Evolutionary conservation across 495 filamentous ascomycete species (phyloP).

Genomic region (Neurospora cerealis): DNA sequence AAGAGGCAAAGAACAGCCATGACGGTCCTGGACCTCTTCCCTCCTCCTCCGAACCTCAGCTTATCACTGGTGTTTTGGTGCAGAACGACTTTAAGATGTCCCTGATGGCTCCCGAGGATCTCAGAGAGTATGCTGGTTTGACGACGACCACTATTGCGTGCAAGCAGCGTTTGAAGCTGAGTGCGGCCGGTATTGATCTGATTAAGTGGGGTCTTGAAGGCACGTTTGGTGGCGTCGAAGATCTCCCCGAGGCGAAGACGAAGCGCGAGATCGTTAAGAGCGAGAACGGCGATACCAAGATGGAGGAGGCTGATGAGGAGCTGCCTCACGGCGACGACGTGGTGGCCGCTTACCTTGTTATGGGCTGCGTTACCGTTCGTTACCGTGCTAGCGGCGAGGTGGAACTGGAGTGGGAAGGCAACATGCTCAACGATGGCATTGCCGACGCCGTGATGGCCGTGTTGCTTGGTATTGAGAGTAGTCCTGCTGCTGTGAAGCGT

Average conservation of each 20-base stretch:
- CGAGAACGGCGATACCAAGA: conserved; percentile 42
- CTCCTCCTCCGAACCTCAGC: conserved; percentile 24
- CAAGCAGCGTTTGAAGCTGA: conserved; percentile 76
- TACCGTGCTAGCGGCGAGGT: conserved; percentile 64
- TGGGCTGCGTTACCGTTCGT: conserved; percentile 78
- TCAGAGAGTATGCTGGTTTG: conserved; percentile 89
- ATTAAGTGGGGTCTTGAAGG: conserved; percentile 91
- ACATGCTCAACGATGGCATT: conserved; percentile 93
- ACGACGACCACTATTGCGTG: conserved; percentile 89
- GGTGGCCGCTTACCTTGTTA: conserved; percentile 61
- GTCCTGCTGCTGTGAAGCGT: conserved; percentile 91
- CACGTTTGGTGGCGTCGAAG: conserved; percentile 80
- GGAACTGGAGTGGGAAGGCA: conserved; percentile 94
- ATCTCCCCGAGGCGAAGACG: conserved; percentile 40
- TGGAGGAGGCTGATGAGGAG: conserved; percentile 49
- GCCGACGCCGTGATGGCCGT: conserved; percentile 92
- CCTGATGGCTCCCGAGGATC: conserved; percentile 90
- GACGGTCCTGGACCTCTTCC: background rate
- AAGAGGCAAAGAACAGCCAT: conserved; percentile 7
- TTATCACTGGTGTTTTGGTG: conserved; percentile 84
- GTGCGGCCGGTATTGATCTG: conserved; percentile 78
- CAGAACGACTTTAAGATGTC: conserved; percentile 95
- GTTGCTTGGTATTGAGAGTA: conserved; percentile 79
- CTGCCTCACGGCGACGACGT: conserved; percentile 28
- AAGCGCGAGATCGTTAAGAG: conserved; percentile 34